Evolutionary conservation across 192 early-diverging fungal genomes (phyloP).

Genomic region (Gonapodya prolifera): DNA sequence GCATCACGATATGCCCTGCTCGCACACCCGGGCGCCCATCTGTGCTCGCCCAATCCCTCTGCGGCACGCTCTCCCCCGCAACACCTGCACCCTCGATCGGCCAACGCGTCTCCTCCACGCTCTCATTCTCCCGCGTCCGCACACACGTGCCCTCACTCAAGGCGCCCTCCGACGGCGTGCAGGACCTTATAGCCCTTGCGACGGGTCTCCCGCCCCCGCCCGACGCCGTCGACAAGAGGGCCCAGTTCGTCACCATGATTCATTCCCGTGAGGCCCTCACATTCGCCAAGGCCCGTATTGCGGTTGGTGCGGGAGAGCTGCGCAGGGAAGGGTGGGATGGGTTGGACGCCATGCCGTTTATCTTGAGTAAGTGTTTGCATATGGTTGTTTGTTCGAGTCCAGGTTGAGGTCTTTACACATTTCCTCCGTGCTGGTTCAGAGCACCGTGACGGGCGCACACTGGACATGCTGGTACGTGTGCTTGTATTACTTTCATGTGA

Average conservation of each 20-base stretch:
- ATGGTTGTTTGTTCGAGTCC: no score
- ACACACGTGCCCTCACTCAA: not conserved
- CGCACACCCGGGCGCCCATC: not conserved
- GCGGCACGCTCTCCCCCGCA: not conserved
- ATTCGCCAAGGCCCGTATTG: not conserved
- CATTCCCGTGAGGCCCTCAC: not conserved
- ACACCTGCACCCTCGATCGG: not conserved
- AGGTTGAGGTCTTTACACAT: no score
- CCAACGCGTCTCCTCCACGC: not conserved
- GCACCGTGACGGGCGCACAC: not conserved
- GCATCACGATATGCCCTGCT: not conserved
- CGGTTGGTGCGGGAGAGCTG: not conserved
- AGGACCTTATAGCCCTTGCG: not conserved
- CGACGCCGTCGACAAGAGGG: not conserved
- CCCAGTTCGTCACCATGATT: not conserved
- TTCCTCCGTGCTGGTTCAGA: no score
- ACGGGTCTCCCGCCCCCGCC: not conserved
- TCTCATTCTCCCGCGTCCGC: not conserved
- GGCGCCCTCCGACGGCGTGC: not conserved
- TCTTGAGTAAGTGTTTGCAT: no score
- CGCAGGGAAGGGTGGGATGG: not conserved
- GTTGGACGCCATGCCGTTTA: not conserved
- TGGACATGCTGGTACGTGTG: not conserved
- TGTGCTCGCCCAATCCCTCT: not conserved
- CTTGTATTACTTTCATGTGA: no score